phyloP scores from a whole-genome alignment of 257 asterid species.

The Fraxinus pennsylvanica region DNA sequence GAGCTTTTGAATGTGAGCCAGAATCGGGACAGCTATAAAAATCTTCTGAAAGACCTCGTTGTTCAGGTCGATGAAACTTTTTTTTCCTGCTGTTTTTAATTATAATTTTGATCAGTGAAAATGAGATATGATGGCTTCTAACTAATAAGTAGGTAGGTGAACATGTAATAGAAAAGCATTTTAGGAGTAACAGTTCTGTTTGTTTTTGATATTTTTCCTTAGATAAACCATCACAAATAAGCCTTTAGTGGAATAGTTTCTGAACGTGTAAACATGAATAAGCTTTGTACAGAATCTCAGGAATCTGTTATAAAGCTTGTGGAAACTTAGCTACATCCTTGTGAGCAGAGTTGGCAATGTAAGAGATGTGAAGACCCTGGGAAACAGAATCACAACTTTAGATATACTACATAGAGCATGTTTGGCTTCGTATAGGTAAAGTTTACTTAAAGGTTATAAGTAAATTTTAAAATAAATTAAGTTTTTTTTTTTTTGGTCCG shows the following conservation, averaged over 20 bases:
- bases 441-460: too few species aligned
- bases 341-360: background rate
- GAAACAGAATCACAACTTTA: too few species aligned
- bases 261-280: background rate
- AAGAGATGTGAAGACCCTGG: too few species aligned
- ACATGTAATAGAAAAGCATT: background rate
- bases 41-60: slow-evolving; percentile 67
- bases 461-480: too few species aligned
- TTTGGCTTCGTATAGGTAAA: too few species aligned
- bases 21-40: slow-evolving; percentile 49
- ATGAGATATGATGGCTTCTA: background rate
- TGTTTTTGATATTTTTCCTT: background rate
- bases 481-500: background rate
- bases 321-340: background rate
- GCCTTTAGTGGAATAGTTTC: background rate
- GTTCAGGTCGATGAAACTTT: slow-evolving; percentile 58
- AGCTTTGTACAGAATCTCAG: background rate
- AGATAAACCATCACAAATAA: background rate
- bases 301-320: background rate
- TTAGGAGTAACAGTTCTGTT: background rate
- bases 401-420: too few species aligned
- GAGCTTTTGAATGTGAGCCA: slow-evolving; percentile 57
- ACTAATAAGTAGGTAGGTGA: background rate
- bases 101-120: background rate
- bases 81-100: background rate